Conservation (phyloP, 352 stramenopile genomes). For the Chrysophaeum taylorii region DNA sequence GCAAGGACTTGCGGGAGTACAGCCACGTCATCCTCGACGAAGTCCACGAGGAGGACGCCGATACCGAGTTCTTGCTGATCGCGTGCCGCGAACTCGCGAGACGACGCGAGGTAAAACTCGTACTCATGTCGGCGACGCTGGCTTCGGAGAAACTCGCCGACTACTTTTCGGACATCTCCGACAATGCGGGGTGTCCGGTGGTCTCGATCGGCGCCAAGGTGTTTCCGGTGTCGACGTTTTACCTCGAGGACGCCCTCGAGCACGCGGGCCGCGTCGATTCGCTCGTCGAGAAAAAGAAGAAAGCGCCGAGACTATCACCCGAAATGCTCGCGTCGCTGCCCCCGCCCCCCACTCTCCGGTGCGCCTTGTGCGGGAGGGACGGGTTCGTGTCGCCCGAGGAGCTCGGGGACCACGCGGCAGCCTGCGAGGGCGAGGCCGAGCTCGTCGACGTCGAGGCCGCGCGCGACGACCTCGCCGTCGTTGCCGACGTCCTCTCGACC, state of each 20-base stretch:
- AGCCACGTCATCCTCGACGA: constrained; percentile 89
- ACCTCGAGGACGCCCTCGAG: constrained; percentile 67
- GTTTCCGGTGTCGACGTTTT: constrained; percentile 77
- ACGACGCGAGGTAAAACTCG: constrained; percentile 44
- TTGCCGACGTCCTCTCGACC: not conserved
- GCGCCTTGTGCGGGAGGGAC: constrained; percentile 59
- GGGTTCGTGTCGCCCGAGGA: constrained; percentile 63
- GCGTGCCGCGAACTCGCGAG: constrained; percentile 62
- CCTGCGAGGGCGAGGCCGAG: constrained; percentile 44
- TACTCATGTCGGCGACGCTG: constrained; percentile 91
- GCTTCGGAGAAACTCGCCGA: constrained; percentile 77
- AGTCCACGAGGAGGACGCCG: constrained; percentile 85
- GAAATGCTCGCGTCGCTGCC: constrained; percentile 20
- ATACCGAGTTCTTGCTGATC: constrained; percentile 90
- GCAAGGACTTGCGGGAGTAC: constrained; percentile 54
- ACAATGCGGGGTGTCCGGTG: constrained; percentile 33
- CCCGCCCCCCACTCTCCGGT: constrained; percentile 42
- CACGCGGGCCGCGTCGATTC: too few species aligned
- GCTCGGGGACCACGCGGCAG: constrained; percentile 68
- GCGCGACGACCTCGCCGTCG: not conserved
- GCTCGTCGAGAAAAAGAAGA: constrained; percentile 8
- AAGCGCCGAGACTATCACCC: constrained; percentile 11
- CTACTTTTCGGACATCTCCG: constrained; percentile 72
- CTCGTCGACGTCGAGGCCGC: not conserved
- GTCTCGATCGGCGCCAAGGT: constrained; percentile 60